These are phyloP conservation scores for Globisporangium cystogenes DNA, from an alignment of 352 stramenopile genomes.

Conservation along the genomic window DNA sequence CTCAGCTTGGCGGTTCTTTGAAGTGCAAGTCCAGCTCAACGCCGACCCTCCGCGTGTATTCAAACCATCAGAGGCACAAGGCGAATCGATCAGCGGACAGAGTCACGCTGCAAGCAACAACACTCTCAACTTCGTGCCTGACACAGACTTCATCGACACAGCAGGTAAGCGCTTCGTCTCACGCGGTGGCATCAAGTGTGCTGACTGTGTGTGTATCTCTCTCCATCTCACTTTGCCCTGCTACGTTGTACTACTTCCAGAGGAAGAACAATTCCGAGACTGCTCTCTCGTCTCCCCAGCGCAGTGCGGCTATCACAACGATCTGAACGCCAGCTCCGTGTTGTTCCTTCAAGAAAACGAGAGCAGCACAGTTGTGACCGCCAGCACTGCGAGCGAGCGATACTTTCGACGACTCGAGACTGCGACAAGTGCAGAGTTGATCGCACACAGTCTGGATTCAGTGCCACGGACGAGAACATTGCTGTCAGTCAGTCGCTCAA, in stretches of 20 bases:
- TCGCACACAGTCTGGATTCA: neutral
- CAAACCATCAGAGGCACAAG: slow-evolving; percentile 8
- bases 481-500: neutral
- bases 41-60: slow-evolving; percentile 12
- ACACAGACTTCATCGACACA: slow-evolving; percentile 3
- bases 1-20: slow-evolving; percentile 18
- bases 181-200: neutral
- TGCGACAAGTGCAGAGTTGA: neutral
- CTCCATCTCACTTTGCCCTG: neutral
- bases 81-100: slow-evolving; percentile 10
- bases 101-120: slow-evolving; percentile 10
- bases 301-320: slow-evolving; percentile 26
- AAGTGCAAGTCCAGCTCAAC: slow-evolving; percentile 30
- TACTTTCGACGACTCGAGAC: slow-evolving; percentile 11
- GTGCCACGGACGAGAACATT: neutral
- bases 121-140: slow-evolving; percentile 18
- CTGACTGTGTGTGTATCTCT: neutral
- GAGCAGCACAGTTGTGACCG: slow-evolving; percentile 10
- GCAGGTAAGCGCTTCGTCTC: neutral
- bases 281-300: slow-evolving; percentile 23
- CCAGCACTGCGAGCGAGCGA: slow-evolving; percentile 6
- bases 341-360: slow-evolving; percentile 22
- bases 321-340: slow-evolving; percentile 14
- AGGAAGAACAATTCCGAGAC: neutral
- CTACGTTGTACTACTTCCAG: neutral